Evolutionary conservation across 2,329 filamentous ascomycete species (phyloP).

Genomic region (Fusarium graminum): DNA sequence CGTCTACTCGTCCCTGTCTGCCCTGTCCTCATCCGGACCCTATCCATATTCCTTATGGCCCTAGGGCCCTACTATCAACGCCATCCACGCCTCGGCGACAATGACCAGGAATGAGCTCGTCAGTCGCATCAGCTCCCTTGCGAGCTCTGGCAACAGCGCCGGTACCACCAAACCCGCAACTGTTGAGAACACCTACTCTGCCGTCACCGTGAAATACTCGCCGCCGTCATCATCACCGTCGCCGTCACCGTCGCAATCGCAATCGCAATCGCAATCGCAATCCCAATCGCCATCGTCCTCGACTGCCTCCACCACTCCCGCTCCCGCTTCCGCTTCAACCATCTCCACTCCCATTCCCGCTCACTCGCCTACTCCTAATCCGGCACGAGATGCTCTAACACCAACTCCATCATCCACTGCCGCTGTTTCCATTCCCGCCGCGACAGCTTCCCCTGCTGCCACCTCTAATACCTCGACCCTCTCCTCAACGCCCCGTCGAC

Average conservation of each 20-base stretch:
- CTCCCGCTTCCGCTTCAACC: slow-evolving; percentile 47
- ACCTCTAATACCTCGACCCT: slow-evolving; percentile 27
- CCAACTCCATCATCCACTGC: slow-evolving; percentile 38
- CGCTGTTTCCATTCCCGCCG: slow-evolving; percentile 28
- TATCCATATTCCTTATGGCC: slow-evolving; percentile 46
- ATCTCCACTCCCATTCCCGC: slow-evolving; percentile 54
- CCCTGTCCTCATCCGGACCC: slow-evolving; percentile 42
- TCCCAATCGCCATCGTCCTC: slow-evolving; percentile 43
- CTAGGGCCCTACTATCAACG: slow-evolving; percentile 49
- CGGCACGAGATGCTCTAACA: slow-evolving; percentile 36
- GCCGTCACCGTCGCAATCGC: not conserved
- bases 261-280: slow-evolving; percentile 10
- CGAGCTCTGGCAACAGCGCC: slow-evolving; percentile 52
- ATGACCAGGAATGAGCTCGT: slow-evolving; percentile 77
- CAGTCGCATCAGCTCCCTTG: slow-evolving; percentile 67
- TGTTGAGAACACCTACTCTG: slow-evolving; percentile 75
- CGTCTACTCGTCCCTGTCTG: slow-evolving; percentile 18
- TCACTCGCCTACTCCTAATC: slow-evolving; percentile 46
- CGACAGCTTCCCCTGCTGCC: slow-evolving; percentile 36
- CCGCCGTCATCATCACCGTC: slow-evolving; percentile 31
- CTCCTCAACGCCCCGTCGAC: slow-evolving; percentile 41
- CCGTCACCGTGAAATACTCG: slow-evolving; percentile 71
- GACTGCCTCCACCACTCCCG: slow-evolving; percentile 50
- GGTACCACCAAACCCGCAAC: slow-evolving; percentile 56
- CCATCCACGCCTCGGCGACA: slow-evolving; percentile 58